Evolutionary conservation across 2,329 filamentous ascomycete genomes (phyloP).

Genomic region (Fusarium nanum): DNA sequence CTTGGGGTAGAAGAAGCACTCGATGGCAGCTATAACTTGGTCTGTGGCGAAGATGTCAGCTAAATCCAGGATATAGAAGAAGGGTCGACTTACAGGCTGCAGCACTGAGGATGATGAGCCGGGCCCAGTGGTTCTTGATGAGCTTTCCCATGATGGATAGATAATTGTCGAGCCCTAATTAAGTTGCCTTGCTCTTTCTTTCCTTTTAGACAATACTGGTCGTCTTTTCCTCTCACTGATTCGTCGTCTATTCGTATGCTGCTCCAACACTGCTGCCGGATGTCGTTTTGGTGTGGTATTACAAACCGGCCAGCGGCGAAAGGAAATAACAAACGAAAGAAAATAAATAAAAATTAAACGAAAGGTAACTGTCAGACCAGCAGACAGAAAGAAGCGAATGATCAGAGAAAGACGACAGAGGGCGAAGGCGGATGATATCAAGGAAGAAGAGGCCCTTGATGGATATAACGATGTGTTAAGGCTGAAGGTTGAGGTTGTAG

Average conservation of each 20-base stretch:
- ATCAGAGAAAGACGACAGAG: slow-evolving; percentile 13
- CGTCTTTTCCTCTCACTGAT: slow-evolving; percentile 13
- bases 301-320: slow-evolving; percentile 38
- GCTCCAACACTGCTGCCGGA: slow-evolving; percentile 21
- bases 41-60: slow-evolving; percentile 66
- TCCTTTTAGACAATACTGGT: slow-evolving; percentile 17
- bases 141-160: slow-evolving; percentile 83
- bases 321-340: slow-evolving; percentile 18
- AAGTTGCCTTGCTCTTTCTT: slow-evolving; percentile 17
- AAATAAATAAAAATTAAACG: slow-evolving; percentile 21
- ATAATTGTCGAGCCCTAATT: slow-evolving; percentile 22
- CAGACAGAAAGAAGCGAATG: slow-evolving; percentile 36
- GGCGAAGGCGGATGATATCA: slow-evolving; percentile 27
- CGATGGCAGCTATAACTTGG: slow-evolving; percentile 84
- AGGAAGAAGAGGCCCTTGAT: slow-evolving; percentile 21
- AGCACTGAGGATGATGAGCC: slow-evolving; percentile 90
- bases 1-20: slow-evolving; percentile 98
- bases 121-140: slow-evolving; percentile 99
- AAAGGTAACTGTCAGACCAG: slow-evolving; percentile 35
- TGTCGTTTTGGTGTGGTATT: slow-evolving; percentile 25
- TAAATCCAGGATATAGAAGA: background rate
- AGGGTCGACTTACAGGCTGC: slow-evolving; percentile 70
- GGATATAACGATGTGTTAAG: slow-evolving; percentile 26
- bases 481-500: slow-evolving; percentile 28
- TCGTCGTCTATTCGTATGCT: slow-evolving; percentile 26